Conservation (phyloP, 2,329 filamentous ascomycete species). For the Aspergillaceae sp. region DNA sequence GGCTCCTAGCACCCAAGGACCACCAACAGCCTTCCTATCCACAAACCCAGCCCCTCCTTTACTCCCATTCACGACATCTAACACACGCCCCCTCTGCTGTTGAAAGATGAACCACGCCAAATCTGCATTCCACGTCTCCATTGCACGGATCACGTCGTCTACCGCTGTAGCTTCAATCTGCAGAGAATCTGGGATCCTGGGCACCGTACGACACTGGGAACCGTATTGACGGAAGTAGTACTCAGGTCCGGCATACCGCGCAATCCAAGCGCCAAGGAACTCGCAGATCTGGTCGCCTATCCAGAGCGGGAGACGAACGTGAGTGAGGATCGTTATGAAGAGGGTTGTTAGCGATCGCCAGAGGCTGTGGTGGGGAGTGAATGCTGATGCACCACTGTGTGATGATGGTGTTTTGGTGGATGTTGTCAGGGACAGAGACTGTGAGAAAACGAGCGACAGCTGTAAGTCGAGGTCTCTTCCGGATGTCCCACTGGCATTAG, state of each 20-base stretch:
- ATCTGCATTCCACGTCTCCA: constrained; percentile 36
- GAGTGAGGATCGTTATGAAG: constrained; percentile 31
- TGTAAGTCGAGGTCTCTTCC: neutral
- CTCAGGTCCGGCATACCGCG: constrained; percentile 24
- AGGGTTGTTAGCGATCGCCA: constrained; percentile 32
- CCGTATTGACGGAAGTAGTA: constrained; percentile 20
- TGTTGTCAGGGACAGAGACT: constrained; percentile 12
- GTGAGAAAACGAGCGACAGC: constrained; percentile 14
- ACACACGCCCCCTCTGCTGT: constrained; percentile 9
- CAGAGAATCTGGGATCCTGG: neutral
- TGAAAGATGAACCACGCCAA: constrained; percentile 35
- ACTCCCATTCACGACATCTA: constrained; percentile 6
- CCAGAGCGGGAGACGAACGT: constrained; percentile 33
- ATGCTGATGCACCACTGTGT: constrained; percentile 12
- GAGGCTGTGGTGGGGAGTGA: constrained; percentile 32
- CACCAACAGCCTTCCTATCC: constrained; percentile 4
- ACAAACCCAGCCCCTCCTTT: constrained; percentile 23
- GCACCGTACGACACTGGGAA: neutral
- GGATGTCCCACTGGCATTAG: neutral
- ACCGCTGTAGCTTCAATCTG: constrained; percentile 7
- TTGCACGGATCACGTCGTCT: constrained; percentile 26
- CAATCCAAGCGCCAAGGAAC: constrained; percentile 29
- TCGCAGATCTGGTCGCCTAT: constrained; percentile 34
- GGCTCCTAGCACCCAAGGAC: constrained; percentile 10
- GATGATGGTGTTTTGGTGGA: constrained; percentile 5